Evolutionary conservation across 1,139 yeast genomes (phyloP), one percentile per base, ranked within the genome.

Genomic region (Suhomyces guaymorum): DNA sequence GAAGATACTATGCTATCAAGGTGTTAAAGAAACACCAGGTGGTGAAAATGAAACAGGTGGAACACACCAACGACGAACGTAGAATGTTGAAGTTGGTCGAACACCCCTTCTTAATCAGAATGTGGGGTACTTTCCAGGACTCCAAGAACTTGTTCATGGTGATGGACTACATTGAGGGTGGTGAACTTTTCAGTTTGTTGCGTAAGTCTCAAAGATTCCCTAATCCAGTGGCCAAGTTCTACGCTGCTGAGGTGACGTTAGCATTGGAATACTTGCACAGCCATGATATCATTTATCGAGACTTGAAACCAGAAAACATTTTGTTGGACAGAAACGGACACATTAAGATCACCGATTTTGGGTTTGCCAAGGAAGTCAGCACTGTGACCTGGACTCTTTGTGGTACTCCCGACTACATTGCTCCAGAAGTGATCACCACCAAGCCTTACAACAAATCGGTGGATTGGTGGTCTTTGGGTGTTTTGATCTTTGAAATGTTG

Each of bases 91-190:
- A 76, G 41, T 59, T 75, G 41, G 76, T 76, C 11, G 77, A 75
- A 42, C 82, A 77, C 49, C 82, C 82, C 7, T 77, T 76, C 43
- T 66, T 77, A 41, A 76, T 75, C 35, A 58, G 82, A 47, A 75
- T 77, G 81, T 77, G 82, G 82, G 82, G 82, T 7, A 77, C 82
- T 2, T 77, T 71, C 50, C 82, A 77, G 54, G 82, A 77, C 51
- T 61, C 74, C 33, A 70, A 67, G 43, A 73, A 74, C 42, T 62
- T 77, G 37, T 77, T 76, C 50, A 75, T 77, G 78, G 73, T 77
- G 11, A 77, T 77, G 82, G 82, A 77, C 51, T 77, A 75, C 52
- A 75, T 77, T 42, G 82, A 77, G 56, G 82, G 82, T 34, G 82
- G 82, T 25, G 82, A 77, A 49, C 60, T 77, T 30, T 77, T 77